Conservation (phyloP, 108 stramenopile genomes). For the Skeletonema marinoi region DNA sequence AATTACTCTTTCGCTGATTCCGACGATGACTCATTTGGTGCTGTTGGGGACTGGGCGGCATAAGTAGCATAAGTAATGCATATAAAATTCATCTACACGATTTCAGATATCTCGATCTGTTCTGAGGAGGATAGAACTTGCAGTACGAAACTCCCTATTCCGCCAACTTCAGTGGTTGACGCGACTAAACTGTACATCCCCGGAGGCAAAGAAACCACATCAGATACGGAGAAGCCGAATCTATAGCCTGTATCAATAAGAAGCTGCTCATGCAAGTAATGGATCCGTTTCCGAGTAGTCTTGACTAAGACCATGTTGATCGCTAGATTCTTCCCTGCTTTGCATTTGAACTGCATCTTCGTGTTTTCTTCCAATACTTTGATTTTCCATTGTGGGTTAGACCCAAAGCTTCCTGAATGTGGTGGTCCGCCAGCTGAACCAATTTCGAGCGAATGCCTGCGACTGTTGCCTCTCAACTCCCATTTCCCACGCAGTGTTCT, state of each 20-base stretch:
- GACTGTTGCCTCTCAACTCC: conserved; percentile 14
- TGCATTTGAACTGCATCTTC: conserved; percentile 59
- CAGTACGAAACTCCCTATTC: conserved; percentile 42
- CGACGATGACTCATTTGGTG: background rate
- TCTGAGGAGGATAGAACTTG: conserved; percentile 27
- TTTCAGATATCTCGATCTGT: conserved; percentile 20
- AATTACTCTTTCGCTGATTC: background rate
- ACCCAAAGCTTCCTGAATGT: conserved; percentile 45
- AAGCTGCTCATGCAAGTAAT: conserved; percentile 38
- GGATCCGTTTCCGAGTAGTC: conserved; percentile 23
- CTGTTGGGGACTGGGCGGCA: background rate
- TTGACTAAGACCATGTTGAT: conserved; percentile 63
- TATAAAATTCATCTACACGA: conserved; percentile 8
- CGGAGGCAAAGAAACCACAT: conserved; percentile 32
- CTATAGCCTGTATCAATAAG: conserved; percentile 69
- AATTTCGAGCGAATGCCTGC: conserved; percentile 23
- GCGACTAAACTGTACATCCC: conserved; percentile 65
- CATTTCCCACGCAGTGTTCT: conserved; percentile 21
- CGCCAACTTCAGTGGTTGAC: conserved; percentile 49
- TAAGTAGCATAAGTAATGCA: background rate
- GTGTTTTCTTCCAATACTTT: conserved; percentile 23
- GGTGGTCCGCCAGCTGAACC: conserved; percentile 62
- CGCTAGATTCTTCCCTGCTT: conserved; percentile 48
- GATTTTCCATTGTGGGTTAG: conserved; percentile 65
- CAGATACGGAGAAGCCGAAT: conserved; percentile 63